Evolutionary conservation across 768 basidiomycete species (phyloP).

Genomic region (Kwoniella dendrophila): DNA sequence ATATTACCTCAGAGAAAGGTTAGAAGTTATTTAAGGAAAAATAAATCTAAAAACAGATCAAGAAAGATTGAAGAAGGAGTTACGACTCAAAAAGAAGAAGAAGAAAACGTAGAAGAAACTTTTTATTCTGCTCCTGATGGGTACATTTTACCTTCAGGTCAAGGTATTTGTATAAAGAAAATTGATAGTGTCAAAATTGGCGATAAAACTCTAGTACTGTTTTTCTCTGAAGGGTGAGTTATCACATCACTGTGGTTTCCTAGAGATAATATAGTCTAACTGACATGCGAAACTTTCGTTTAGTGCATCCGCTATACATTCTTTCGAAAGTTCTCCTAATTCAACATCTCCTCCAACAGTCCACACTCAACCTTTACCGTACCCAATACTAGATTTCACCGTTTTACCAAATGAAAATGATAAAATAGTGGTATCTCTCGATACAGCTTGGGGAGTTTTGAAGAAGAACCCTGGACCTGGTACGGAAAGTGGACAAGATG

Average conservation of each 20-base stretch:
- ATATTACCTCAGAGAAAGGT: slow-evolving; percentile 59
- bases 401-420: slow-evolving; percentile 21
- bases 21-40: slow-evolving; percentile 47
- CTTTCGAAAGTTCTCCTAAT: slow-evolving; percentile 36
- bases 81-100: slow-evolving; percentile 33
- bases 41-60: slow-evolving; percentile 38
- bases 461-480: slow-evolving; percentile 31
- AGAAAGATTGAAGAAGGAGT: slow-evolving; percentile 13
- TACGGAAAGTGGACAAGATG: slow-evolving; percentile 19
- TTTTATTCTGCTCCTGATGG: slow-evolving; percentile 48
- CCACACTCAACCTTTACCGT: slow-evolving; percentile 34
- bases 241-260: not conserved
- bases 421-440: slow-evolving; percentile 42
- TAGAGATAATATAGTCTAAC: not conserved
- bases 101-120: slow-evolving; percentile 27
- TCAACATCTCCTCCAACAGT: slow-evolving; percentile 18
- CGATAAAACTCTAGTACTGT: slow-evolving; percentile 41
- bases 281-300: not conserved
- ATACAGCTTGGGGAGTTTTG: slow-evolving; percentile 50
- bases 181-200: slow-evolving; percentile 38
- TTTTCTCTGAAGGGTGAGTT: slow-evolving; percentile 53
- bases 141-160: slow-evolving; percentile 45
- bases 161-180: slow-evolving; percentile 51
- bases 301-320: slow-evolving; percentile 46
- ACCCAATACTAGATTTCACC: slow-evolving; percentile 45